Evolutionary conservation across 2,329 filamentous ascomycete genomes (phyloP).

Genomic region (Botrytis hyacinthi): DNA sequence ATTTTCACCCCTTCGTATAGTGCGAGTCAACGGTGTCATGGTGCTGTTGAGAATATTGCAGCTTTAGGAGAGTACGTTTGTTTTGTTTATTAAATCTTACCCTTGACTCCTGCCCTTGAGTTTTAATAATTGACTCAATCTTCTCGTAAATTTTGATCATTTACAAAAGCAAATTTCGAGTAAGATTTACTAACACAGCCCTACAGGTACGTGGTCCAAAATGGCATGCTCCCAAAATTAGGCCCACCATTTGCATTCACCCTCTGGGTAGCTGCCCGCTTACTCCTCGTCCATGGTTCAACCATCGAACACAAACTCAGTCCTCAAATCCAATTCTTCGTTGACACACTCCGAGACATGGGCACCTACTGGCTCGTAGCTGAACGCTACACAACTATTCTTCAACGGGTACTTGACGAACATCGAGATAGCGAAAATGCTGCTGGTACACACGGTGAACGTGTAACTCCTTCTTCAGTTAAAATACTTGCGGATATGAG

Average conservation of each 20-base stretch:
- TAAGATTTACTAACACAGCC: conserved; percentile 1
- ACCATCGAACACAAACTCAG: conserved; percentile 83
- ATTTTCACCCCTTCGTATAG: conserved; percentile 89
- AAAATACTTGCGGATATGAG: conserved; percentile 90
- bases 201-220: conserved; percentile 57
- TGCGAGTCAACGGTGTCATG: conserved; percentile 78
- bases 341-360: conserved; percentile 77
- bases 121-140: background rate
- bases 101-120: background rate
- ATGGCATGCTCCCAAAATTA: conserved; percentile 73
- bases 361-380: conserved; percentile 84
- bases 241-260: conserved; percentile 91
- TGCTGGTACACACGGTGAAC: conserved; percentile 59
- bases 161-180: background rate
- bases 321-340: conserved; percentile 75
- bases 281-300: conserved; percentile 85
- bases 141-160: background rate
- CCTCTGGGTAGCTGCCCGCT: conserved; percentile 84
- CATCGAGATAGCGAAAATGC: conserved; percentile 73
- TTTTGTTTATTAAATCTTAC: background rate
- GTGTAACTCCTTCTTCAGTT: conserved; percentile 77
- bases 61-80: conserved; percentile 65
- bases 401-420: conserved; percentile 82
- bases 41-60: conserved; percentile 79
- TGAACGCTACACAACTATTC: conserved; percentile 73